phyloP scores from a whole-genome alignment of 805 yeast genomes.

The Nakazawaea laoshanensis region DNA sequence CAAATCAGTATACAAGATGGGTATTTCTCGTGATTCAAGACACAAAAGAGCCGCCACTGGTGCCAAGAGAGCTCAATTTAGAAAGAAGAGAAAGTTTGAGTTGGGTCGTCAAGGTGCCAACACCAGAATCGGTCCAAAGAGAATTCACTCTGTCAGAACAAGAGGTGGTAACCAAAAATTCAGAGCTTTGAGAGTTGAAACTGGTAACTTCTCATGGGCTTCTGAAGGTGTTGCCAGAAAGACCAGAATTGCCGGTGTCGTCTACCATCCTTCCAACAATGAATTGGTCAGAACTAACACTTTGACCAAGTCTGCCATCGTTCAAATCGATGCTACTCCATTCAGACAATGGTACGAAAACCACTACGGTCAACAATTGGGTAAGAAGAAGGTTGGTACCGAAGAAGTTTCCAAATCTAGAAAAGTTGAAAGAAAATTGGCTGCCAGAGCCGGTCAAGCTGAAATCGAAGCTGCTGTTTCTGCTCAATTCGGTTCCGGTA shows the following conservation, averaged over 20 bases:
- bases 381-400: constrained; percentile 71
- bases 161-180: constrained; percentile 99
- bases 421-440: constrained; percentile 85
- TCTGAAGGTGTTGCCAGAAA: constrained; percentile 98
- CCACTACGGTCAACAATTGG: constrained; percentile 92
- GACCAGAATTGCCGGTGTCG: constrained; percentile 98
- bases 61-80: constrained; percentile 99
- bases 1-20: constrained; percentile 53
- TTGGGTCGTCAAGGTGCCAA: constrained; percentile 99
- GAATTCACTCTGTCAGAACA: constrained; percentile 98
- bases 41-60: constrained; percentile 99
- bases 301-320: constrained; percentile 97
- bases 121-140: constrained; percentile 98
- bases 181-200: constrained; percentile 99
- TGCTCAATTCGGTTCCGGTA: constrained; percentile 97
- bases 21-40: constrained; percentile 99
- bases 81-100: constrained; percentile 99
- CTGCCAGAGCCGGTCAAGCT: constrained; percentile 81
- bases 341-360: constrained; percentile 99
- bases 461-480: constrained; percentile 86
- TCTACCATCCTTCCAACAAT: constrained; percentile 99
- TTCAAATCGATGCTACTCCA: constrained; percentile 99
- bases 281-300: constrained; percentile 99
- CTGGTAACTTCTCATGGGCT: constrained; percentile 99
- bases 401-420: constrained; percentile 62